Evolutionary conservation across 2,329 filamentous ascomycete genomes (phyloP).

Genomic region (Diaporthe ampelina): DNA sequence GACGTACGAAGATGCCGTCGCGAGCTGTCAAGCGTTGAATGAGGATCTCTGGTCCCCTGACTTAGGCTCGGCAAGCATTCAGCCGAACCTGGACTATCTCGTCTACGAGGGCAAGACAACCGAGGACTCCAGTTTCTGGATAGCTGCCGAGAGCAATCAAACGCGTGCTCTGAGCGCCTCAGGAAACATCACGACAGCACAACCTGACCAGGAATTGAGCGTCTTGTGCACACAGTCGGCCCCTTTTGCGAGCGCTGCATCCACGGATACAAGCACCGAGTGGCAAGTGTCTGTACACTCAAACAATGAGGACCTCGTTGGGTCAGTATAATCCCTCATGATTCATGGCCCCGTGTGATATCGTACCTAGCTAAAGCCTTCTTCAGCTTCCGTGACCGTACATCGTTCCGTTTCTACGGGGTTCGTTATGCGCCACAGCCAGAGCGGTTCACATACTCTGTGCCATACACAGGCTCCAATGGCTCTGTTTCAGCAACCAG

Average conservation of each 20-base stretch:
- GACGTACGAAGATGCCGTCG: constrained; percentile 48
- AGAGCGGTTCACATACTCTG: constrained; percentile 60
- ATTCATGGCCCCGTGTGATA: no score
- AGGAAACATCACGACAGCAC: constrained; percentile 45
- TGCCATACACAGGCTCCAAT: constrained; percentile 53
- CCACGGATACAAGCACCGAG: constrained; percentile 50
- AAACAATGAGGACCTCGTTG: constrained; percentile 55
- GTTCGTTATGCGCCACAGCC: constrained; percentile 61
- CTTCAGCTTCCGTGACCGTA: constrained; percentile 58
- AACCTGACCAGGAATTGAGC: constrained; percentile 46
- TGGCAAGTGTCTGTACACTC: constrained; percentile 56
- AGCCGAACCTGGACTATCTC: constrained; percentile 54
- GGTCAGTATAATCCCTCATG: constrained; percentile 44
- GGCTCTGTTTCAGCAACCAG: constrained; percentile 51
- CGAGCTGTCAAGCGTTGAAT: constrained; percentile 54
- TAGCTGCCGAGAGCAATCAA: constrained; percentile 46
- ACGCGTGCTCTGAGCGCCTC: constrained; percentile 48
- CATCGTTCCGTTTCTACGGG: constrained; percentile 65
- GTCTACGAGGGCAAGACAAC: constrained; percentile 49
- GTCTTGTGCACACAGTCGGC: constrained; percentile 60
- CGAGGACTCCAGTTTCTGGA: constrained; percentile 53
- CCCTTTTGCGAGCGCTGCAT: constrained; percentile 54
- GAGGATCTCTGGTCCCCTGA: constrained; percentile 56
- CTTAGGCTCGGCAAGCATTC: constrained; percentile 46
- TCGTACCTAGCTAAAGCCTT: constrained; percentile 5